Evolutionary conservation across 192 early-diverging fungal species (phyloP), one percentile per base, ranked within the genome.

Genomic region (Backusella tuberculispora): DNA sequence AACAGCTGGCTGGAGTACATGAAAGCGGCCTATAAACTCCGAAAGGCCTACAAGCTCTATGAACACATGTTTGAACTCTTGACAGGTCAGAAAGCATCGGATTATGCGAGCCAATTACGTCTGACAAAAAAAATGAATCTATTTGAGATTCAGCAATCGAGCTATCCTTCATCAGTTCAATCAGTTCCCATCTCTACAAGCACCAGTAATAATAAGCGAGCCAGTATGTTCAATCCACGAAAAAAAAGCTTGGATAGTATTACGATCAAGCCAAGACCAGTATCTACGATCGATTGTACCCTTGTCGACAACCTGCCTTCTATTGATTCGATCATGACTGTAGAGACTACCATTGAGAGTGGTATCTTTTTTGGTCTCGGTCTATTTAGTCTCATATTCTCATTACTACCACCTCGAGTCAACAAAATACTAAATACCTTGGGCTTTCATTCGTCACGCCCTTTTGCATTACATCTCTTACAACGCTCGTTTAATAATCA

Each of bases 281-380:
- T 26, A 7, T 26, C 71, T 2, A 42, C 48, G 6, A 21, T 63
- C 17, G 71, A 43, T 14, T 43, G 44, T 6, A 70, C 41, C 1
- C 14, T 48, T n/a, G 43, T 29, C 17, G 42, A 70, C 3, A 70
- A 34, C 14, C 1, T 24, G 0, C 44, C 42, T 21, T 47, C 76
- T 19, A 7, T 34, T 12, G 60, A 48, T 26, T 34, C 73, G 13
- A 40, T 74, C 46, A 19, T 47, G 12, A 37, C 45, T 0, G 44
- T 68, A 21, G 68, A 76, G 14, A 67, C 50, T 17, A 64, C 65
- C 1, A 56, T 80, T 3, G 50, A 82, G 34, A 75, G 77, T 41
- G 81, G 81, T 15, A 70, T 82, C 2, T 75, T 82, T n/a, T 82
- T 82, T 73, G 81, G 81, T 6, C 50, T 78, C 6, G 81, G 81